Evolutionary conservation across 768 basidiomycete species (phyloP).

Genomic region (Lentinula edodes): DNA sequence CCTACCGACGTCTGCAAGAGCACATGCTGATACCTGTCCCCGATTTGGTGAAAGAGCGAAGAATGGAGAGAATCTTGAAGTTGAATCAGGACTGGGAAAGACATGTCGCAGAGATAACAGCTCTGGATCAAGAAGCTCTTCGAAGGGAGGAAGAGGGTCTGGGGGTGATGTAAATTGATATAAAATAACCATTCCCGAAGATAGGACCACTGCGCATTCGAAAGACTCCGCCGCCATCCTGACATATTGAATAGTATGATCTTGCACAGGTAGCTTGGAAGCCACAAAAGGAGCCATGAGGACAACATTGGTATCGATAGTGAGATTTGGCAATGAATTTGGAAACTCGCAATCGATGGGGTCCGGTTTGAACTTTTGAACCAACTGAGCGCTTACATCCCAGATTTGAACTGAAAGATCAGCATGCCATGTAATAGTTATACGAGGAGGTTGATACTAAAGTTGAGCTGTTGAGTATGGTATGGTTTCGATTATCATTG

Average conservation of each 20-base stretch:
- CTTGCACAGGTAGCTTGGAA: background rate
- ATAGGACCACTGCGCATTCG: slow-evolving; percentile 50
- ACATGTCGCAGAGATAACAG: slow-evolving; percentile 51
- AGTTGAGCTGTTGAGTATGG: background rate
- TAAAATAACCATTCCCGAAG: slow-evolving; percentile 52
- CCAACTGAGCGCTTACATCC: slow-evolving; percentile 67
- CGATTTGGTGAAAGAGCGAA: slow-evolving; percentile 48
- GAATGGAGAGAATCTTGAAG: slow-evolving; percentile 50
- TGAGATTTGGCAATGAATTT: slow-evolving; percentile 52
- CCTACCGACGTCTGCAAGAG: slow-evolving; percentile 72
- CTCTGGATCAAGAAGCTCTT: slow-evolving; percentile 36
- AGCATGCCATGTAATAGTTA: slow-evolving; percentile 58
- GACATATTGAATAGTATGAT: slow-evolving; percentile 31
- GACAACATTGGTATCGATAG: slow-evolving; percentile 50
- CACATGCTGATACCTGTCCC: slow-evolving; percentile 47
- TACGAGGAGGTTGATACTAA: slow-evolving; percentile 56
- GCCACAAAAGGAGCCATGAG: slow-evolving; percentile 37
- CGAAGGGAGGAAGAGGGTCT: slow-evolving; percentile 11
- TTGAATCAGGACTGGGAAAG: slow-evolving; percentile 19
- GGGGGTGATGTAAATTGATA: slow-evolving; percentile 28
- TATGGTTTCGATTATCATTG: background rate
- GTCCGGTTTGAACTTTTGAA: slow-evolving; percentile 38
- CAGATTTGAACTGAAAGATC: slow-evolving; percentile 67
- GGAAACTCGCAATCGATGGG: slow-evolving; percentile 64
- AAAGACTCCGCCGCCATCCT: slow-evolving; percentile 50